Percentiles rank a stretch among this genome's conserved stretches.
Conservation (phyloP, 1,284 basidiomycete genomes). For the Moesziomyces antarcticus region DNA sequence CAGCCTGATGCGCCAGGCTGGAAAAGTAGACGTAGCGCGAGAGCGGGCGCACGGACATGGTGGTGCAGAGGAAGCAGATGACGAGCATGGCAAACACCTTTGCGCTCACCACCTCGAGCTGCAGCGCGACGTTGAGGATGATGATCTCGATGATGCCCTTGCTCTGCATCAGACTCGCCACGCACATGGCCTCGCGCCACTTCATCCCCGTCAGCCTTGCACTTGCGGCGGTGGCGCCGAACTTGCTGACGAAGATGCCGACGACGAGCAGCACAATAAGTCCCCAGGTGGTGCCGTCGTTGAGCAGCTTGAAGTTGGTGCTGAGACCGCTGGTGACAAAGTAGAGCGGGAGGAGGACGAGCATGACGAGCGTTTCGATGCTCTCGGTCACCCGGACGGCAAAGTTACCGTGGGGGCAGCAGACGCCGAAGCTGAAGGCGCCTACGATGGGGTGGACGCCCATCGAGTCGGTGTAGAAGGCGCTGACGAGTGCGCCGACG, state of each 20-base stretch:
- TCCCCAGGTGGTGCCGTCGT: conserved; percentile 46
- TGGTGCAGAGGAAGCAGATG: conserved; percentile 49
- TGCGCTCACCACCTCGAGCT: conserved; percentile 38
- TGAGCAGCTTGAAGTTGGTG: conserved; percentile 50
- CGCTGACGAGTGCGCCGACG: conserved; percentile 45
- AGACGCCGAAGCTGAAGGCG: conserved; percentile 49
- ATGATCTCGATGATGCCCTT: conserved; percentile 58
- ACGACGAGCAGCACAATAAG: conserved; percentile 48
- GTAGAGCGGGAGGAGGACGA: conserved; percentile 50
- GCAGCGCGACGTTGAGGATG: conserved; percentile 48
- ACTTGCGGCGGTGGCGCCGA: conserved; percentile 36
- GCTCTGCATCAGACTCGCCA: conserved; percentile 50
- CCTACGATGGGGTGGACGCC: conserved; percentile 56
- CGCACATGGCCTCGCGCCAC: conserved; percentile 49
- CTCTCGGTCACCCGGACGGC: conserved; percentile 52
- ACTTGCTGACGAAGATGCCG: conserved; percentile 54
- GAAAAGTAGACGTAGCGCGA: conserved; percentile 46
- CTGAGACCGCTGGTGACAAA: conserved; percentile 50
- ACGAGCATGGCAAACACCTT: conserved; percentile 54
- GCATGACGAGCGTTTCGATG: conserved; percentile 48
- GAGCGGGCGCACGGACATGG: conserved; percentile 44
- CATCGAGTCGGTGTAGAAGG: conserved; percentile 47
- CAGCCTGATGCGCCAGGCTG: conserved; percentile 10
- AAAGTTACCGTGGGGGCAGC: conserved; percentile 49
- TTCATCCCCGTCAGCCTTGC: conserved; percentile 41